phyloP scores from a whole-genome alignment of 1,139 yeast species.

The Oligophagozyma castellii region DNA sequence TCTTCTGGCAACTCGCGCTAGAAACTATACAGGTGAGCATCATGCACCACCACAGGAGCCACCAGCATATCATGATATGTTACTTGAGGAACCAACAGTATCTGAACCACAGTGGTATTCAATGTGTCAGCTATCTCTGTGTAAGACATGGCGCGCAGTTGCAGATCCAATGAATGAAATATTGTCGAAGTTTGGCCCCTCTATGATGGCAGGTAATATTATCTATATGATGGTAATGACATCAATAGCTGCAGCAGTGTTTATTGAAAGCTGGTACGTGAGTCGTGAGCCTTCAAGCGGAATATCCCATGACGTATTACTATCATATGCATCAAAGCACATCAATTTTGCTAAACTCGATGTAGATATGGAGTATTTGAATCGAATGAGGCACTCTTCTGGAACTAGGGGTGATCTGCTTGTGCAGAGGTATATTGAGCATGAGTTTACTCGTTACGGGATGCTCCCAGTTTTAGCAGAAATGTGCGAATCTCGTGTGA shows the following conservation, averaged over 20 bases:
- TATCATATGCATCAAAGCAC: conserved; percentile 34
- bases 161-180: conserved; percentile 20
- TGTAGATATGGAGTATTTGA: conserved; percentile 59
- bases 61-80: conserved; percentile 2
- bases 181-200: conserved; percentile 59
- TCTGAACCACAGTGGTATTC: not conserved
- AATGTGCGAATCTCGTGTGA: too few relatives aligned
- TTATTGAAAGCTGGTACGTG: too few relatives aligned
- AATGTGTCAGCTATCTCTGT: conserved; percentile 13
- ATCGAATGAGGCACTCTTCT: conserved; percentile 74
- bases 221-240: conserved; percentile 58
- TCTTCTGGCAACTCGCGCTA: too few relatives aligned
- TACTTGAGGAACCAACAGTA: conserved; percentile 1
- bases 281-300: too few relatives aligned
- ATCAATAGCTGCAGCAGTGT: conserved; percentile 38
- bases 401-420: conserved; percentile 84
- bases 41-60: conserved; percentile 3
- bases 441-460: too few relatives aligned
- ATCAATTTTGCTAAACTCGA: conserved; percentile 49
- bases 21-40: too few relatives aligned
- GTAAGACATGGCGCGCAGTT: conserved; percentile 19
- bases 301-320: conserved; percentile 1
- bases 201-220: conserved; percentile 67
- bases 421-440: too few relatives aligned
- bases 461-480: too few relatives aligned